A percentile compares a stretch with the other conserved stretches of the same genome.
Evolutionary conservation across 2,329 filamentous ascomycete species (phyloP).

Genomic region (Microcyclosporella mali): DNA sequence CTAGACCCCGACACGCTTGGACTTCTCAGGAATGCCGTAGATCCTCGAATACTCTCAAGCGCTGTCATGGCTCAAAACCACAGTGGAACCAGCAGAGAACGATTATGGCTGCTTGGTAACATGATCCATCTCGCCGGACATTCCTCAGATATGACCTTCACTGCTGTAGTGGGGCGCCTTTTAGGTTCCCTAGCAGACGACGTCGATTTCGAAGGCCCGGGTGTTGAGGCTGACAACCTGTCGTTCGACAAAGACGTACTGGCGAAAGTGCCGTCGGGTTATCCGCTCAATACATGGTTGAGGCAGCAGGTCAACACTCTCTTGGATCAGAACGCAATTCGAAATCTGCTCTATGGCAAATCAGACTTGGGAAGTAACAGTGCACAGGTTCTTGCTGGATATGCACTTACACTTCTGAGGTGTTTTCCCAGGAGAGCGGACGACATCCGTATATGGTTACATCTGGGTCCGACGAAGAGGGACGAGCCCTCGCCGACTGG

Average conservation of each 20-base stretch:
- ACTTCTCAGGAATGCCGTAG: slow-evolving; percentile 20
- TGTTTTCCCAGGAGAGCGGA: slow-evolving; percentile 78
- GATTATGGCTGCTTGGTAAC: slow-evolving; percentile 53
- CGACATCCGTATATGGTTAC: slow-evolving; percentile 91
- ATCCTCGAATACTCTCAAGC: slow-evolving; percentile 19
- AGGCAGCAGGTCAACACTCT: slow-evolving; percentile 61
- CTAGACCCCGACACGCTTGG: slow-evolving; percentile 22
- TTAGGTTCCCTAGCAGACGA: slow-evolving; percentile 52
- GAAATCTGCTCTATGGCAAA: slow-evolving; percentile 32
- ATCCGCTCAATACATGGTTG: slow-evolving; percentile 46
- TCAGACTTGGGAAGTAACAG: slow-evolving; percentile 41
- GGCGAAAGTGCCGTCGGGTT: slow-evolving; percentile 31
- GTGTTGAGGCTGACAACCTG: slow-evolving; percentile 28
- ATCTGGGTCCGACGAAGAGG: slow-evolving; percentile 52
- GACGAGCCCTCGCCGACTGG: slow-evolving; percentile 59
- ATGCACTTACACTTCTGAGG: slow-evolving; percentile 75
- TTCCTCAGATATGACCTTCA: slow-evolving; percentile 39
- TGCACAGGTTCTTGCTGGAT: slow-evolving; percentile 72
- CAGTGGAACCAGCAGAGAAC: slow-evolving; percentile 31
- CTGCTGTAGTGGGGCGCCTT: slow-evolving; percentile 50
- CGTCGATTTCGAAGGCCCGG: slow-evolving; percentile 45
- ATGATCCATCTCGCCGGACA: slow-evolving; percentile 43
- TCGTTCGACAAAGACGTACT: slow-evolving; percentile 40
- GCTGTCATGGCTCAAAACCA: slow-evolving; percentile 5
- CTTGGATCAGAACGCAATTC: slow-evolving; percentile 69